These are phyloP conservation scores for Cokeromyces recurvatus DNA, from an alignment of 371 early-diverging fungal genomes.

Conservation along the genomic window DNA sequence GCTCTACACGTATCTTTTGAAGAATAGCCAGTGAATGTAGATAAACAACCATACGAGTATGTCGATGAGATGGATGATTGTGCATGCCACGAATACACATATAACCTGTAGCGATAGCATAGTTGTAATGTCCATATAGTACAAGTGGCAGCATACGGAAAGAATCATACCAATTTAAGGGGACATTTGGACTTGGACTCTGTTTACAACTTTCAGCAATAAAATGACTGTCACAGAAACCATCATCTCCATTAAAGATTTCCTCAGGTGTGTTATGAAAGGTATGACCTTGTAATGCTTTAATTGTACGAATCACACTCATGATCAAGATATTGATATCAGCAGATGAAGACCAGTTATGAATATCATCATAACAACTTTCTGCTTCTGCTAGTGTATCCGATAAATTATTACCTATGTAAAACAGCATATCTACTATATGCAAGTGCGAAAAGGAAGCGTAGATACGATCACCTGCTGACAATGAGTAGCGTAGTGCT, in stretches of 20 bases:
- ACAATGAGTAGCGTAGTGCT: conserved; percentile 11
- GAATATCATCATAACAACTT: conserved; percentile 32
- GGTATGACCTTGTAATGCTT: conserved; percentile 37
- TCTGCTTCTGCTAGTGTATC: conserved; percentile 28
- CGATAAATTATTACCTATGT: conserved; percentile 16
- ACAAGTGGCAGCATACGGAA: conserved; percentile 36
- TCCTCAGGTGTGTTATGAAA: conserved; percentile 13
- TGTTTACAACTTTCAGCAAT: conserved; percentile 30
- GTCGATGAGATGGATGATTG: conserved; percentile 35
- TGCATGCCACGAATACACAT: conserved; percentile 19
- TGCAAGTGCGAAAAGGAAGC: conserved; percentile 30
- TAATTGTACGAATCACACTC: conserved; percentile 33
- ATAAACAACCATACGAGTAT: conserved; percentile 29
- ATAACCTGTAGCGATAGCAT: conserved; percentile 32
- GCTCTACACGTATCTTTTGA: conserved; percentile 21
- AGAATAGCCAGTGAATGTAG: conserved; percentile 33
- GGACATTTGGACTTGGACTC: conserved; percentile 27
- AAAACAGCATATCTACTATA: conserved; percentile 20
- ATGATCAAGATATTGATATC: conserved; percentile 34
- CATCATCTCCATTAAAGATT: conserved; percentile 43
- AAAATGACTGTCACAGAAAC: conserved; percentile 37
- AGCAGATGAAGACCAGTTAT: conserved; percentile 33
- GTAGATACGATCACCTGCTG: conserved; percentile 43
- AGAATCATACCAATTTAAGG: conserved; percentile 37
- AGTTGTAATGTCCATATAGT: conserved; percentile 36